These are phyloP conservation scores for Halenospora varia DNA, from an alignment of 495 filamentous ascomycete species.

Conservation along the genomic window DNA sequence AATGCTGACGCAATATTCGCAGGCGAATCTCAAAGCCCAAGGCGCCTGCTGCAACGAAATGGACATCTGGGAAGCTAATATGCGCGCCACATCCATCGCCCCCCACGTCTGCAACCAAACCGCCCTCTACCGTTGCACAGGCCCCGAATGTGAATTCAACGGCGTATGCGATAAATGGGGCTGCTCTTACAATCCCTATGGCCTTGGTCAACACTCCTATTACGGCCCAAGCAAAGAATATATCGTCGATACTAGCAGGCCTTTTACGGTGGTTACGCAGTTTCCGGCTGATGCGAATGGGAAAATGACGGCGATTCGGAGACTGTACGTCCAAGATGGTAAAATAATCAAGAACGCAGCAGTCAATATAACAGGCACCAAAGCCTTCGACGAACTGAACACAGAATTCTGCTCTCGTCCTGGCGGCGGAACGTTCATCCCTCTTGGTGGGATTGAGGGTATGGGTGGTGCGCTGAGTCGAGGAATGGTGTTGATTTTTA, in stretches of 20 bases:
- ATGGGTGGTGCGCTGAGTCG: conserved; percentile 56
- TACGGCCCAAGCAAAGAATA: conserved; percentile 51
- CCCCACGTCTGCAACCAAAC: conserved; percentile 52
- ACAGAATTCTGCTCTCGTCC: conserved; percentile 55
- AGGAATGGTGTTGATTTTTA: conserved; percentile 65
- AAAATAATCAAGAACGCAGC: conserved; percentile 42
- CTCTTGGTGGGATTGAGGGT: conserved; percentile 49
- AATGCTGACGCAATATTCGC: conserved; percentile 13
- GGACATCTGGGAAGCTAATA: conserved; percentile 65
- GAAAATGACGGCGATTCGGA: conserved; percentile 49
- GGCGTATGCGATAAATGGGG: conserved; percentile 63
- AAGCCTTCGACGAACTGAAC: conserved; percentile 48
- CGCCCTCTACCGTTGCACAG: conserved; percentile 43
- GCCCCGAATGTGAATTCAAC: conserved; percentile 40
- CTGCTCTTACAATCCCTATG: conserved; percentile 63
- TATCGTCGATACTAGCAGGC: conserved; percentile 53
- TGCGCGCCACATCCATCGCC: conserved; percentile 47
- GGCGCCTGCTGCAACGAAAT: conserved; percentile 59
- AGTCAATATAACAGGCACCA: conserved; percentile 40
- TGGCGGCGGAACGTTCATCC: conserved; percentile 40
- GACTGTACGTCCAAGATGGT: conserved; percentile 59
- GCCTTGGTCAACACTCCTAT: conserved; percentile 47
- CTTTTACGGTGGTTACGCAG: conserved; percentile 65
- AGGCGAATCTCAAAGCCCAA: conserved; percentile 38
- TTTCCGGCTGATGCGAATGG: conserved; percentile 52